These are phyloP conservation scores for Ceratocystis lukuohia DNA, from an alignment of 2,329 filamentous ascomycete genomes.

Conservation along the genomic window DNA sequence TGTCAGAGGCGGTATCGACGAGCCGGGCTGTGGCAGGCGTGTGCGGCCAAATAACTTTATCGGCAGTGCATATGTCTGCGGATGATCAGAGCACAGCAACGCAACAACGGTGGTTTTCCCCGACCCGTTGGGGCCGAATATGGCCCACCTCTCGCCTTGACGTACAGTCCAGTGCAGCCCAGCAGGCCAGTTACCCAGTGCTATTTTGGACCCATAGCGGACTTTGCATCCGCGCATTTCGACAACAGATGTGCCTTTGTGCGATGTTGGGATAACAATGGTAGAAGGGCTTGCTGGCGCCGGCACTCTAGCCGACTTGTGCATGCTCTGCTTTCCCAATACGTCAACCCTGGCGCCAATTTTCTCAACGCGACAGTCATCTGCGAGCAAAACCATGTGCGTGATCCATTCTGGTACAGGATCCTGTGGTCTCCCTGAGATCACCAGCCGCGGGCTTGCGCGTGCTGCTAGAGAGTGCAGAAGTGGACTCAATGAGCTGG, in stretches of 20 bases:
- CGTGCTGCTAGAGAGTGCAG: slow-evolving; percentile 53
- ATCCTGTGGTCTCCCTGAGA: slow-evolving; percentile 75
- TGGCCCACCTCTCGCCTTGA: slow-evolving; percentile 74
- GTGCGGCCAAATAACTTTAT: slow-evolving; percentile 75
- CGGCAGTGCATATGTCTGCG: slow-evolving; percentile 80
- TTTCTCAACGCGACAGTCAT: slow-evolving; percentile 49
- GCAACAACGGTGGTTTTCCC: slow-evolving; percentile 93
- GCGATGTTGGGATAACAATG: slow-evolving; percentile 27
- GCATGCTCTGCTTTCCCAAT: slow-evolving; percentile 37
- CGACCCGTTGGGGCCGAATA: slow-evolving; percentile 88
- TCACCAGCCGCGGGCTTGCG: slow-evolving; percentile 55
- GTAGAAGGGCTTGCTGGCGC: slow-evolving; percentile 31
- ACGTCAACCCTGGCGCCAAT: slow-evolving; percentile 55
- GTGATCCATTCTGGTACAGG: slow-evolving; percentile 82
- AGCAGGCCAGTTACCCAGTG: slow-evolving; percentile 65
- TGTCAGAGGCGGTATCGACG: slow-evolving; percentile 55
- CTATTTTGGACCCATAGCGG: slow-evolving; percentile 61
- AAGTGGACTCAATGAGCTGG: slow-evolving; percentile 56
- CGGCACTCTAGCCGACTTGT: slow-evolving; percentile 24
- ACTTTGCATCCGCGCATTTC: slow-evolving; percentile 81
- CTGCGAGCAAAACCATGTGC: slow-evolving; percentile 60
- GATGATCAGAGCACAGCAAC: slow-evolving; percentile 88
- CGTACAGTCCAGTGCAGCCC: slow-evolving; percentile 75
- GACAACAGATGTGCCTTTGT: slow-evolving; percentile 54
- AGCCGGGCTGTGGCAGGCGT: slow-evolving; percentile 60